Base-by-base conservation (phyloP, 805 yeast genomes). In the Saccharomycopsis capsularis region DNA sequence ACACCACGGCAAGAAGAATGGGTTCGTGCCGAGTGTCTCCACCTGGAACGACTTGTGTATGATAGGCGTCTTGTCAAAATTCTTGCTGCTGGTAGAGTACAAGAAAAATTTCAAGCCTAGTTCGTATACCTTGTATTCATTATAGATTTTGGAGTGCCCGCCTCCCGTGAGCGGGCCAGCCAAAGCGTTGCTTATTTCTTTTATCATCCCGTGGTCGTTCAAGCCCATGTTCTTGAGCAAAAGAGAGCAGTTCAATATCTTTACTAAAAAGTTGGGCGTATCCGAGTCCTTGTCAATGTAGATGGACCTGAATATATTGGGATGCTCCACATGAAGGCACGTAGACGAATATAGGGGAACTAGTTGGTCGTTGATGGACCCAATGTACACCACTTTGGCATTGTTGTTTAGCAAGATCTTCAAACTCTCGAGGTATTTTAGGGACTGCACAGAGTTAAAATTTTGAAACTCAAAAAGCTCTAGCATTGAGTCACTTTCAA, bases 151-250 rank as follows among this genome's bases (percentile, higher is more conserved):
- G 0, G 97, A 89, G 63, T 91, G 99, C 0, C 99, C 99, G 5
- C 93, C 90, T 2, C 97, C 96, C 0, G 96, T 91, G 46, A 93
- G 68, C 1, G 96, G 85, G 0, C 99, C 99, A 0, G 95, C 93
- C 54, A 85, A 64, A 0, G 86, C 74, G 38, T 72, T 75, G 48
- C 96, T 86, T 39, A 91, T 74, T 61, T 93, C 97, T 54, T 82
- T 82, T 19, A 91, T 70, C 13, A 93, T 84, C 21, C 89, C 93
- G 61, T 87, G 91, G 60, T 91, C 99, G 43, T 82, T 78, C 44
- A 70, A 74, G 0, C 98, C 98, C 42, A 79, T 57, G 61, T 91
- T 88, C 48, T 84, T 77, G 40, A 90, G 65, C 46, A 77, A 79
- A 49, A 90, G 76, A 3, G 95, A 85, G 7, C 89, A 67, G 13